Base-by-base conservation (phyloP, 2,329 filamentous ascomycete species). In the Huntiella decipiens region DNA sequence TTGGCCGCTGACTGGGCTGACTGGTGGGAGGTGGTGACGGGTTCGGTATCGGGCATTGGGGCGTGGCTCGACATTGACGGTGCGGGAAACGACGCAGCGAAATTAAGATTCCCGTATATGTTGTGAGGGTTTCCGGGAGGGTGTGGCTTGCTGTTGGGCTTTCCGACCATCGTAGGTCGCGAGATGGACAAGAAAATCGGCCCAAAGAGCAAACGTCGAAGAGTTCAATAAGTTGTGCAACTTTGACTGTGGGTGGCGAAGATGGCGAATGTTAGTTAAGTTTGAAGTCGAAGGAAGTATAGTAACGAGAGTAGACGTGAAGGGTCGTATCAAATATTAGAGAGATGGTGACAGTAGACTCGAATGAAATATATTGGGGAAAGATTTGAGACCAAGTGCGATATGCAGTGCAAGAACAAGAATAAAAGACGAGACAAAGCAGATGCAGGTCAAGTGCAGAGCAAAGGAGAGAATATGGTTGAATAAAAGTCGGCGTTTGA, bases 41-140 rank as follows among this genome's bases (percentile, higher is more conserved):
- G 13, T 13, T 38, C 22, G 43, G 66, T 60, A 39, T 66, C 62
- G 31, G 70, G 69, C 70, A 74, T 74, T 34, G 70, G 68, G 38
- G 70, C 68, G 54, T 73, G 67, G 58, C 66, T 73, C 50, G 69
- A 66, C 60, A 71, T 70, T 35, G 65, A 64, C 5, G 63, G 57
- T 37, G 60, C 53, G 50, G n/a, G 33, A 32, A 38, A n/a, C n/a
- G 32, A 15, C 15, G 41, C 31, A 39, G n/a, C 31, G 34, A 43
- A 43, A 16, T 43, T 28, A 28, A 28, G 22, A 28, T 28, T 28
- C 5, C 22, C 22, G 22, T 28, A 28, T 28, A 28, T 7, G 8
- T 28, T 28, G 22, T 7, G 22, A 28, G 22, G 22, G 22, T 28
- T 28, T 28, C 22, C 22, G 22, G 22, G 22, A 28, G 22, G 22